These are phyloP conservation scores for Ananas comosus DNA, from an alignment of 176 grass and related monocot species.

Conservation along the genomic window DNA sequence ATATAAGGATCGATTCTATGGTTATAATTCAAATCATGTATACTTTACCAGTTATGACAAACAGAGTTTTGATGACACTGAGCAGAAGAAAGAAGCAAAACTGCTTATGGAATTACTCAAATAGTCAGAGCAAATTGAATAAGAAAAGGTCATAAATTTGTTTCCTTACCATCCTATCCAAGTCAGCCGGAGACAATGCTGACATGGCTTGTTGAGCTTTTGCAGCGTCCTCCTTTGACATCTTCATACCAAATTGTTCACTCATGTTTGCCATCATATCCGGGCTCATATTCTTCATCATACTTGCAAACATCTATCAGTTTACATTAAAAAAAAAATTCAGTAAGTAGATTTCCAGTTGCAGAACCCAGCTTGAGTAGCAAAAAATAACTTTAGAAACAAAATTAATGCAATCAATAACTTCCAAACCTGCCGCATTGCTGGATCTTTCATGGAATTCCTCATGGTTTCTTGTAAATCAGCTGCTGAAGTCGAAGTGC, in stretches of 20 bases:
- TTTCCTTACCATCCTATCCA: slow-evolving; percentile 85
- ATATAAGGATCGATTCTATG: too few relatives aligned
- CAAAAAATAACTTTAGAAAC: neutral
- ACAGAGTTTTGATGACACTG: too few relatives aligned
- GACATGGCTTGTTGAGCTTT: slow-evolving; percentile 86
- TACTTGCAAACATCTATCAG: slow-evolving; percentile 73
- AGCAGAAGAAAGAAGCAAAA: too few relatives aligned
- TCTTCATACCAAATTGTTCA: slow-evolving; percentile 86
- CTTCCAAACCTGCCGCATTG: slow-evolving; percentile 69
- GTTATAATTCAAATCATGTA: too few relatives aligned
- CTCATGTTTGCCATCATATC: slow-evolving; percentile 98
- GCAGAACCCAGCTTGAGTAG: neutral
- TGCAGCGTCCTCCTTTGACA: slow-evolving; percentile 82
- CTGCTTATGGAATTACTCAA: neutral
- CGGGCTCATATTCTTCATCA: slow-evolving; percentile 96
- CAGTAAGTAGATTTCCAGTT: neutral
- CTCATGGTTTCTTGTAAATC: slow-evolving; percentile 64
- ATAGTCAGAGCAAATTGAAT: neutral
- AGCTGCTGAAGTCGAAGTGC: slow-evolving; percentile 34
- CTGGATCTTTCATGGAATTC: slow-evolving; percentile 86
- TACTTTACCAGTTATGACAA: too few relatives aligned
- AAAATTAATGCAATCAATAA: neutral
- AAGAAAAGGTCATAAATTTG: neutral
- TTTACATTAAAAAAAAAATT: neutral
- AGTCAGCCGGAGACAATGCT: slow-evolving; percentile 69